A percentile compares a stretch with the other conserved stretches of the same genome.
phyloP scores from a whole-genome alignment of 129 eudicot species.

The Flaveria brownii region DNA sequence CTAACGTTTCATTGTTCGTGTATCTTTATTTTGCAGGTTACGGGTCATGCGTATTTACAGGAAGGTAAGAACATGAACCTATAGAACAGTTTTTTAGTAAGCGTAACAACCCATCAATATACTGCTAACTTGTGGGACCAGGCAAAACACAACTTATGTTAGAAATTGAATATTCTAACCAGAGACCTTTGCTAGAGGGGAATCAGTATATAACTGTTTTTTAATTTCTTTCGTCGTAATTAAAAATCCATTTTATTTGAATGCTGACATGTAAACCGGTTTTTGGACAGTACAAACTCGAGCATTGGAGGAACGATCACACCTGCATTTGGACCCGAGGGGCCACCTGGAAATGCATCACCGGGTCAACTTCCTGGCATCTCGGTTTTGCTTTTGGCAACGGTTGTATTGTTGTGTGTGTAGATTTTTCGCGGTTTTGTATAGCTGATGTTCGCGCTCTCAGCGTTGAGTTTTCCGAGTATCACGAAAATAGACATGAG shows the following conservation, averaged over 20 bases:
- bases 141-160: not conserved
- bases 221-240: not conserved
- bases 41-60: conserved; percentile 79
- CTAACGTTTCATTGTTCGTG: not conserved
- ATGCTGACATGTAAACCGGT: conserved; percentile 26
- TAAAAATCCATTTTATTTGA: not conserved
- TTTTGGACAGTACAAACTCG: conserved; percentile 58
- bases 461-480: conserved; percentile 24
- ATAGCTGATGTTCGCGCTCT: conserved; percentile 29
- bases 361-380: conserved; percentile 33
- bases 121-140: not conserved
- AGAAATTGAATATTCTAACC: not conserved
- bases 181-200: not conserved
- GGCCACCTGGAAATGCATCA: conserved; percentile 46
- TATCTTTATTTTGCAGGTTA: conserved; percentile 50
- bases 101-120: not conserved
- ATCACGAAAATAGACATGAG: conserved; percentile 20
- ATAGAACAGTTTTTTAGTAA: not conserved
- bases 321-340: conserved; percentile 70
- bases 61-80: conserved; percentile 55
- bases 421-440: conserved; percentile 32
- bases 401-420: conserved; percentile 27
- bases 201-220: not conserved
- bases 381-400: conserved; percentile 31
- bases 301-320: conserved; percentile 46